Percentiles rank a stretch among this genome's conserved stretches.
Evolutionary conservation across 2,329 filamentous ascomycete species (phyloP).

Genomic region (Neofusicoccum parvum): DNA sequence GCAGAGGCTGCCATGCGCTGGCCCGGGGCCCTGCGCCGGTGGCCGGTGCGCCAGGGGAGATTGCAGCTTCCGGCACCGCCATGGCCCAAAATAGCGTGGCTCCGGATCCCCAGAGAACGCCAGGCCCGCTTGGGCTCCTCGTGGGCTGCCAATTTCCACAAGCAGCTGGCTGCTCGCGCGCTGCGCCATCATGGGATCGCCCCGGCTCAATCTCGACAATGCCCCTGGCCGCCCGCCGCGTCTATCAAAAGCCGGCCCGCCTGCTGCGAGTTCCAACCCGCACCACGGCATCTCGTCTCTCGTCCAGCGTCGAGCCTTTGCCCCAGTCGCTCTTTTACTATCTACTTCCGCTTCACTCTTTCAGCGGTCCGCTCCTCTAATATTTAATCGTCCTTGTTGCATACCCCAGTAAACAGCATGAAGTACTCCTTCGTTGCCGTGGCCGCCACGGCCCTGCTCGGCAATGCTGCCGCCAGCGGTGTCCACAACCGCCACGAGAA

Average conservation of each 20-base stretch:
- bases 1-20: background rate
- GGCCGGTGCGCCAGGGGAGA: conserved; percentile 16
- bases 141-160: conserved; percentile 19
- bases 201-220: conserved; percentile 12
- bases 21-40: background rate
- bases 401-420: conserved; percentile 60
- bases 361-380: conserved; percentile 74
- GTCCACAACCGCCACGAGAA: conserved; percentile 65
- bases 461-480: conserved; percentile 57
- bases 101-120: conserved; percentile 16
- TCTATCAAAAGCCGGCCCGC: conserved; percentile 20
- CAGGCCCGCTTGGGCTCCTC: background rate
- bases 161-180: background rate
- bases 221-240: conserved; percentile 8
- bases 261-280: background rate
- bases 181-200: conserved; percentile 18
- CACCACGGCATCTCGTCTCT: conserved; percentile 11
- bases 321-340: conserved; percentile 22
- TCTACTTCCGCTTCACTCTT: conserved; percentile 77
- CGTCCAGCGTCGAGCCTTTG: background rate
- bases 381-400: conserved; percentile 25
- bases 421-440: conserved; percentile 71
- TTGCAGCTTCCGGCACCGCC: conserved; percentile 11
- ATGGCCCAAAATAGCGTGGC: conserved; percentile 11
- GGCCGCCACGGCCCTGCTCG: conserved; percentile 56